These are phyloP conservation scores for Mycena rosella DNA, from an alignment of 768 basidiomycete species.

Conservation along the genomic window DNA sequence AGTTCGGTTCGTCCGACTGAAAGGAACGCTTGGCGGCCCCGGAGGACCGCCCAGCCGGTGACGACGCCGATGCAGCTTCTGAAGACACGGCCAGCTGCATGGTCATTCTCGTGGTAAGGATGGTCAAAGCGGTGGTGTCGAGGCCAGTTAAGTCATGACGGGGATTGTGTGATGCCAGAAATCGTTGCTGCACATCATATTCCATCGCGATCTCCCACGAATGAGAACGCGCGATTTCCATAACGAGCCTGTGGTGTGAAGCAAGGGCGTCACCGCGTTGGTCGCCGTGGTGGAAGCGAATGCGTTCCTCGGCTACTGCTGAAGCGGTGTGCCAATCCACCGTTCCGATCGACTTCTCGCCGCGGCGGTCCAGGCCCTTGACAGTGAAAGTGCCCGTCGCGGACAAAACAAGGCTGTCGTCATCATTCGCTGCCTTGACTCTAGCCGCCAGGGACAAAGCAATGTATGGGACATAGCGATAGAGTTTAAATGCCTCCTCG, in stretches of 20 bases:
- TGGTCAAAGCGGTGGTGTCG: not conserved
- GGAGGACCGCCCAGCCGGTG: not conserved
- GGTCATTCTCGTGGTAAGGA: not conserved
- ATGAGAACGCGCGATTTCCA: constrained; percentile 7
- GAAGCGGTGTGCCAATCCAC: constrained; percentile 33
- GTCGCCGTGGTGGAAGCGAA: constrained; percentile 30
- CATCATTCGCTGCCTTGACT: constrained; percentile 31
- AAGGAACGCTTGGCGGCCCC: too few species aligned
- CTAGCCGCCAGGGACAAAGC: constrained; percentile 34
- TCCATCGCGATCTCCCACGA: constrained; percentile 27
- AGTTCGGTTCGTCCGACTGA: too few species aligned
- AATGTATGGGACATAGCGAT: constrained; percentile 41
- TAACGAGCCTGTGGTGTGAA: constrained; percentile 28
- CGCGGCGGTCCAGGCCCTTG: constrained; percentile 37
- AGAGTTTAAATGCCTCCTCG: constrained; percentile 34
- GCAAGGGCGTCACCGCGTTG: constrained; percentile 24
- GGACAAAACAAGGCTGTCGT: constrained; percentile 37
- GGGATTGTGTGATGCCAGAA: not conserved
- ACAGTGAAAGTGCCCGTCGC: constrained; percentile 17
- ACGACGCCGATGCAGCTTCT: not conserved
- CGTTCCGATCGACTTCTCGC: constrained; percentile 36
- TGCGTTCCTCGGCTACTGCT: constrained; percentile 21
- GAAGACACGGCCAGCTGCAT: not conserved
- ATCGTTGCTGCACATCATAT: not conserved
- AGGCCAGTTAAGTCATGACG: constrained; percentile 2